These are phyloP conservation scores for Smittium culicis DNA, from an alignment of 371 early-diverging fungal genomes.

Conservation along the genomic window DNA sequence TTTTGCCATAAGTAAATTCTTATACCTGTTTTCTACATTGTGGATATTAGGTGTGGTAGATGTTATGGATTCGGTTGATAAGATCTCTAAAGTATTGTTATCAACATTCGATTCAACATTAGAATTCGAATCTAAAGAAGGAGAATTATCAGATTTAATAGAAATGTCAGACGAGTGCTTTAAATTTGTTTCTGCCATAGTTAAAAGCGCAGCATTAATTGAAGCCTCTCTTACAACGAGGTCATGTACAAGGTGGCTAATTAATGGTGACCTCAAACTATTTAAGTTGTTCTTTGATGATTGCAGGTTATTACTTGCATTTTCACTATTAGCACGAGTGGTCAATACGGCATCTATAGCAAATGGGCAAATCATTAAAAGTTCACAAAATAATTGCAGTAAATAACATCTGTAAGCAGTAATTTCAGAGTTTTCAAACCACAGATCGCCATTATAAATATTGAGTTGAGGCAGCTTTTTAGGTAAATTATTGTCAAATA, in stretches of 20 bases:
- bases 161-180: not conserved
- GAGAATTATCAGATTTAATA: not conserved
- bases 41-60: too few relatives aligned
- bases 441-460: not conserved
- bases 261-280: conserved; percentile 29
- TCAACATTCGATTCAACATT: too few relatives aligned
- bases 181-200: not conserved
- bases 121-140: too few relatives aligned
- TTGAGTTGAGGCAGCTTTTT: not conserved
- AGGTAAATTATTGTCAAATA: not conserved
- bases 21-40: not conserved
- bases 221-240: conserved; percentile 30
- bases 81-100: too few relatives aligned
- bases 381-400: conserved; percentile 71
- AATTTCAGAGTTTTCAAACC: conserved; percentile 28
- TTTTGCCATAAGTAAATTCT: not conserved
- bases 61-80: too few relatives aligned
- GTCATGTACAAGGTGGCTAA: conserved; percentile 30
- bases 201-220: not conserved
- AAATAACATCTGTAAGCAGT: conserved; percentile 63
- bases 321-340: conserved; percentile 8
- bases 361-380: conserved; percentile 69
- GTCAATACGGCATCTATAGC: conserved; percentile 21
- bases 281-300: too few relatives aligned
- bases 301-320: too few relatives aligned